Evolutionary conservation across 192 early-diverging fungal genomes (phyloP), one percentile per base, ranked within the genome.

Genomic region (Rhizophlyctis rosea): DNA sequence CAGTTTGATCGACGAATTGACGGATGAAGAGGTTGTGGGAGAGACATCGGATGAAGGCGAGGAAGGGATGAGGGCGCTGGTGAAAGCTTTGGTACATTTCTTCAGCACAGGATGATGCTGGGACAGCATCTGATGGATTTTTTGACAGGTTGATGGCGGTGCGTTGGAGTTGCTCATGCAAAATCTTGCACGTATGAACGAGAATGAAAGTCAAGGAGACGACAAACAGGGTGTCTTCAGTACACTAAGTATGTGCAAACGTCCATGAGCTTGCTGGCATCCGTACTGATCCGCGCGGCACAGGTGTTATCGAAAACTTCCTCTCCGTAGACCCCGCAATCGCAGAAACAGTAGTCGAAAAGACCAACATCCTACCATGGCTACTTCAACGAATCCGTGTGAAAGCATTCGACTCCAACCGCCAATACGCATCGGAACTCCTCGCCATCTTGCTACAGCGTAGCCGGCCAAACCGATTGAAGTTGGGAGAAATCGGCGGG

Each of bases 151-250:
- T 18, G 72, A 86, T 18, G 72, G 88, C 51, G 86, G 90, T 57
- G 65, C 88, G 0, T 72, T 95, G 21, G 82, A 87, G 32, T 73
- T 94, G 47, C 58, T 96, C 44, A 88, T 94, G 9, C 83, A 92
- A 53, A 93, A 90, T 62, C 67, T 98, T 52, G 69, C 68, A 0
- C 76, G 93, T 16, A 70, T 97, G 53, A n/a, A n/a, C n/a, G n/a
- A n/a, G n/a, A 81, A 94, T 70, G 92, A 95, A 62, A 75, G 74
- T n/a, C 50, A 85, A 61, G 72, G 82, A 1, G 87, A 90, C 4
- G 95, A 97, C 66, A 85, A 84, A 36, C 83, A 91, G 69, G 92
- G 92, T 44, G 84, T 93, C 9, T 94, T 94, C 69, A 88, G 89
- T 54, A 89, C 85, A 1, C 72, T 97, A 56, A 81, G 88, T 64